Base-by-base conservation (phyloP, 768 basidiomycete genomes). In the Mycena venus region DNA sequence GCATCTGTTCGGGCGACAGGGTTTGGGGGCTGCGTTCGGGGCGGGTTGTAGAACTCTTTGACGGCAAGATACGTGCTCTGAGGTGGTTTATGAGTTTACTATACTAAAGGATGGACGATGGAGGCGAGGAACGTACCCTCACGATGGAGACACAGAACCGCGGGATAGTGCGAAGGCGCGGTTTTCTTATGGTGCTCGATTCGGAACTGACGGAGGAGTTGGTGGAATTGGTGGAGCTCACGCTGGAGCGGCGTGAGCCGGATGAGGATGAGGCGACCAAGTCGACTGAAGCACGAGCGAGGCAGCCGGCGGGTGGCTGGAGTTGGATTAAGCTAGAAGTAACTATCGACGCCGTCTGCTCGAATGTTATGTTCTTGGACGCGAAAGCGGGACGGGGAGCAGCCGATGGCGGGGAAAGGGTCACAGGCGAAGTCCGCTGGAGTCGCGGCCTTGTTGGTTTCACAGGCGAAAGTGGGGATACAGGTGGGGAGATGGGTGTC, bases 111-210 rank as follows among this genome's bases (percentile, higher is more conserved):
- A n/a, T n/a, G n/a, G n/a, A n/a, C n/a, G n/a, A n/a, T n/a, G n/a
- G n/a, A n/a, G n/a, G n/a, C n/a, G n/a, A n/a, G n/a, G n/a, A 40
- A 31, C 64, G 49, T 27, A 55, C 65, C 3, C 8, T 9, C 2
- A 25, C 19, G 38, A 23, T 27, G 17, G 38, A 42, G 51, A 36
- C 25, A 21, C n/a, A 36, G 23, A 53, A 19, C 49, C 34, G 64
- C 29, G 64, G 64, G 64, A 65, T 53, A 51, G 64, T 34, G 49
- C 64, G 64, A 9, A 36, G 64, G 34, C 64, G 49, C 5, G n/a
- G 49, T 27, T 40, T 62, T 3, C 0, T 23, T 21, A 21, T 7
- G n/a, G 58, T n/a, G 21, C 34, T 38, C 29, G 53, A 56, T 15
- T 56, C 53, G 14, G 53, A 56, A n/a, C n/a, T n/a, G 53, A 15